These are phyloP conservation scores for Elsinoe ampelina DNA, from an alignment of 2,329 filamentous ascomycete genomes.

Conservation along the genomic window DNA sequence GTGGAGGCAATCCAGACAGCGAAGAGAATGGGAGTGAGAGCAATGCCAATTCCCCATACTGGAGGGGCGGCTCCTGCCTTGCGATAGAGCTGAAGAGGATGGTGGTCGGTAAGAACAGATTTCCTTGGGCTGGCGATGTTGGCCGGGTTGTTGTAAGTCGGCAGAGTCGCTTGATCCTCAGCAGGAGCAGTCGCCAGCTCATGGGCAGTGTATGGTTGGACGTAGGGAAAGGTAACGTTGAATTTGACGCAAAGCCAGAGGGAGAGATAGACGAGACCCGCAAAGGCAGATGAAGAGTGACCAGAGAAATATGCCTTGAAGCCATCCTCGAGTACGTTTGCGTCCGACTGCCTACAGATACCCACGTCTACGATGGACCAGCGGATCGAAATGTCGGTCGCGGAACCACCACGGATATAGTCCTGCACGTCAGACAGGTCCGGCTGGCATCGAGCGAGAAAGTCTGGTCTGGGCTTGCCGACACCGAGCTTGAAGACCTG, in stretches of 20 bases:
- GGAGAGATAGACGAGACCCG: conserved; percentile 74
- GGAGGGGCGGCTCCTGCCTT: conserved; percentile 74
- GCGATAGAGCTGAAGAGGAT: conserved; percentile 46
- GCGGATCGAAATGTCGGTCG: conserved; percentile 43
- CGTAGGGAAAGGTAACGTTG: conserved; percentile 62
- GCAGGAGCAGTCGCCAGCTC: not conserved
- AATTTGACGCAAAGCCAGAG: conserved; percentile 83
- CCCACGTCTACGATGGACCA: conserved; percentile 53
- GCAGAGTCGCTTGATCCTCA: conserved; percentile 15
- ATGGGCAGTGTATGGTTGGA: conserved; percentile 29
- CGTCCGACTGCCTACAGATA: conserved; percentile 64
- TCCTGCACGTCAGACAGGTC: conserved; percentile 53
- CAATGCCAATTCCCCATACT: conserved; percentile 62
- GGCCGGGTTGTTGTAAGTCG: conserved; percentile 19
- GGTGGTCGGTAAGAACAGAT: conserved; percentile 16
- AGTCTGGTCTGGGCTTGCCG: conserved; percentile 55
- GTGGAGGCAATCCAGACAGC: conserved; percentile 78
- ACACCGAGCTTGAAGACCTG: conserved; percentile 72
- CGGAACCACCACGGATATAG: conserved; percentile 52
- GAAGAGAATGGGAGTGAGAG: conserved; percentile 60
- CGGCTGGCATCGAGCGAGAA: conserved; percentile 64
- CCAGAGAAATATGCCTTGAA: conserved; percentile 79
- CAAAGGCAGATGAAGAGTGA: conserved; percentile 64
- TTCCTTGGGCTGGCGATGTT: conserved; percentile 9
- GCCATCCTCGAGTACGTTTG: conserved; percentile 59